Evolutionary conservation across 2,329 filamentous ascomycete genomes (phyloP), one percentile per base, ranked within the genome.

Genomic region (Cordyceps sp.): DNA sequence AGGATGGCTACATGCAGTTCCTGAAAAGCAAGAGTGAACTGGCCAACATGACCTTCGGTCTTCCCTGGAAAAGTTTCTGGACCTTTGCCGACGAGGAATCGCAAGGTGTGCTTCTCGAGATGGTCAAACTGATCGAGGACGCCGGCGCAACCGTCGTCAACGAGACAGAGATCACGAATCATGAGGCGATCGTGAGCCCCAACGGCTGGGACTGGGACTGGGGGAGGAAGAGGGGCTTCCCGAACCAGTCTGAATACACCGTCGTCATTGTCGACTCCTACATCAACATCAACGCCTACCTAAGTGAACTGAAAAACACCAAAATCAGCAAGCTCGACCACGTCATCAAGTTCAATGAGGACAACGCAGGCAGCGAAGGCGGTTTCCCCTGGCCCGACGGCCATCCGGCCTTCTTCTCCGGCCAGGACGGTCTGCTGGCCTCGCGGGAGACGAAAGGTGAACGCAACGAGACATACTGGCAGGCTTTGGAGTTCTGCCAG

Each of bases 121-220:
- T 43, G 2, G 43, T 82, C 10, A 45, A 57, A 0, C 45, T 71
- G 17, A 67, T 85, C 23, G 44, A 67, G 44, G 48, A 49, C 0
- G 70, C 72, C 1, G 78, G 80, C 1, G 78, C 75, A 0, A 76
- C 63, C 2, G 61, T 85, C 26, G 57, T 83, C 44, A 80, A 83
- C 44, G 64, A 64, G 18, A 81, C 76, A 1, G 78, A 85, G 45
- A 61, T 85, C 2, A 69, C 71, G 16, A 58, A 71, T 46, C 66
- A 71, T 42, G 50, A 73, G 44, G 67, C 55, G 0, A 68, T 81
- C 17, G 64, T 84, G 10, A 68, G 66, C 21, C 74, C 71, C 0
- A 49, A 66, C 30, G 74, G 75, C n/a, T 85, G 78, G 78, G 61
- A 84, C 49, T 85, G 79, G 66, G 75, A 79, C 43, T 78, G 71